These are phyloP conservation scores for Uronychia setigera DNA, from an alignment of 73 alveolate genomes.

Conservation along the genomic window DNA sequence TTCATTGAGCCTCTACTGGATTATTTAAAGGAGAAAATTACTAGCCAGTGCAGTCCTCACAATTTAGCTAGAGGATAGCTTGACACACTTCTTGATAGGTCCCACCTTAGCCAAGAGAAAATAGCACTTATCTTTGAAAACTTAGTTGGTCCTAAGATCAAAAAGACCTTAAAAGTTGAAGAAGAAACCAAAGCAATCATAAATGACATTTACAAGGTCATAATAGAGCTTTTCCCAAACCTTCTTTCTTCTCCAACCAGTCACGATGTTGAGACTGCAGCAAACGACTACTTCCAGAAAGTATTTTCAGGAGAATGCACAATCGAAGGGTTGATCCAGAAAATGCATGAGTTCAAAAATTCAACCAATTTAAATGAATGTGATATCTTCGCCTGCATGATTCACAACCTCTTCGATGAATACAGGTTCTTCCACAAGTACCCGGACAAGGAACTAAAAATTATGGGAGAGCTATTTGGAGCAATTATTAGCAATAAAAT, in stretches of 20 bases:
- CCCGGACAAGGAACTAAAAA: conserved; percentile 93
- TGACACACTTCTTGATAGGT: conserved; percentile 83
- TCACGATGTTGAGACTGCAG: conserved; percentile 92
- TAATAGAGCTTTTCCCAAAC: conserved; percentile 77
- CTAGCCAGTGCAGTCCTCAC: conserved; percentile 68
- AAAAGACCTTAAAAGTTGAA: conserved; percentile 61
- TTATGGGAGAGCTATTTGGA: conserved; percentile 93
- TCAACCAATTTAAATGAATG: conserved; percentile 80
- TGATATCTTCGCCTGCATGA: conserved; percentile 98
- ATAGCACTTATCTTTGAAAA: conserved; percentile 87
- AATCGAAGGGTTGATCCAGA: conserved; percentile 81
- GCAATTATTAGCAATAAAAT: conserved; percentile 74
- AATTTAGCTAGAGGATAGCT: conserved; percentile 43
- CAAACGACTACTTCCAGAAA: conserved; percentile 89
- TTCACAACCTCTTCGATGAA: conserved; percentile 96
- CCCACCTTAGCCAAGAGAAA: conserved; percentile 89
- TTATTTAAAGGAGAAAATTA: conserved; percentile 90
- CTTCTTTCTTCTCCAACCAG: conserved; percentile 69
- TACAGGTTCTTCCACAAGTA: conserved; percentile 94
- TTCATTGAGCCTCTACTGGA: conserved; percentile 88
- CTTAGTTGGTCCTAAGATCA: conserved; percentile 57
- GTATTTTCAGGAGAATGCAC: conserved; percentile 88
- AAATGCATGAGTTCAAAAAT: conserved; percentile 79
- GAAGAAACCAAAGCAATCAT: conserved; percentile 72
- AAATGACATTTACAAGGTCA: conserved; percentile 65